Conservation (phyloP, 139 green algal genomes). For the Closterium sp. region DNA sequence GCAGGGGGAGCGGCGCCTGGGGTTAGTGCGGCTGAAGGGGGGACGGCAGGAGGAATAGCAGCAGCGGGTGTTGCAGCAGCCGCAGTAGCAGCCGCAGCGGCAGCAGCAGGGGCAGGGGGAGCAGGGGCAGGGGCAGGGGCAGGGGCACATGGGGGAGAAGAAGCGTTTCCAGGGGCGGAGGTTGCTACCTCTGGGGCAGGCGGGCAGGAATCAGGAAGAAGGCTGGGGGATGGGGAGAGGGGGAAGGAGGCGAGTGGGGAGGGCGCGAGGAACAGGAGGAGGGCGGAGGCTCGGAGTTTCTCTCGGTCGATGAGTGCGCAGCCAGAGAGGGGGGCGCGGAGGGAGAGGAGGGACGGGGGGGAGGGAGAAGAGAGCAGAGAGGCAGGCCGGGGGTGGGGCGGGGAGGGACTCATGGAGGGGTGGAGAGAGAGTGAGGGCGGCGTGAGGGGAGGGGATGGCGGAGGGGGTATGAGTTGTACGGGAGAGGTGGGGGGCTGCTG, state of each 20-base stretch:
- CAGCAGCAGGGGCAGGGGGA: background rate
- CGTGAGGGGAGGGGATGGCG: too few relatives aligned
- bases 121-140: background rate
- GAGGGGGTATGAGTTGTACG: too few relatives aligned
- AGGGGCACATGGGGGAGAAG: background rate
- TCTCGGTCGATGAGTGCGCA: background rate
- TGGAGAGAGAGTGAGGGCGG: background rate
- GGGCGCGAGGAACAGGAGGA: background rate
- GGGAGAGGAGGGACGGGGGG: background rate
- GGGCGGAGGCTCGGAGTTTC: background rate
- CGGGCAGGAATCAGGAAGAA: background rate
- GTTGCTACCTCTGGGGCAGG: background rate
- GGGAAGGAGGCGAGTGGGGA: background rate
- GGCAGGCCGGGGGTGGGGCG: background rate
- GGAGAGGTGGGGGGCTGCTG: too few relatives aligned
- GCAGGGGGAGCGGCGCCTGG: background rate
- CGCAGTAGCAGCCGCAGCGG: background rate
- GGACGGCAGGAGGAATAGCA: background rate
- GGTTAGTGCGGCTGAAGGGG: background rate
- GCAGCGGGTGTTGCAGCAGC: background rate
- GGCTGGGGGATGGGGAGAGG: background rate
- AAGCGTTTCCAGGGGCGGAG: background rate
- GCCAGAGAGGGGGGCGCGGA: background rate
- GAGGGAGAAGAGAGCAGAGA: background rate
- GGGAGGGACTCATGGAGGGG: background rate